phyloP scores from a whole-genome alignment of 495 filamentous ascomycete species.

The Tuber calosporum region DNA sequence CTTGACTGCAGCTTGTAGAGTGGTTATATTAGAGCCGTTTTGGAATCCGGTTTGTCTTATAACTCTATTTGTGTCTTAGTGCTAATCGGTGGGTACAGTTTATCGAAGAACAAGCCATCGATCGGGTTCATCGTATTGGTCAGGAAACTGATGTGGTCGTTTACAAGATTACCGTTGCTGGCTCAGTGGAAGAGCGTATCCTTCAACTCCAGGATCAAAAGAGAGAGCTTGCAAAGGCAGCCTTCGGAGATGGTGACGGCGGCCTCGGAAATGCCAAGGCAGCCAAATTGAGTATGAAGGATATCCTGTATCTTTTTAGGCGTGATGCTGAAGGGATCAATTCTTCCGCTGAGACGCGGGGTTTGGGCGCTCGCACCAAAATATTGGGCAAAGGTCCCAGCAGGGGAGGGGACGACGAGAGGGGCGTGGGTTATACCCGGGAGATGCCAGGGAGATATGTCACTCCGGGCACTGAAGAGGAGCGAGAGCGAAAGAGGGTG shows the following conservation, averaged over 20 bases:
- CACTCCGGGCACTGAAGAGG: constrained; percentile 14
- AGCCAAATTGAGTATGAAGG: constrained; percentile 80
- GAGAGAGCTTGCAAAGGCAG: constrained; percentile 71
- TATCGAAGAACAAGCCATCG: constrained; percentile 96
- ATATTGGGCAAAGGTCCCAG: constrained; percentile 18
- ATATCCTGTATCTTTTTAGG: constrained; percentile 84
- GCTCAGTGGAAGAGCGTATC: constrained; percentile 86
- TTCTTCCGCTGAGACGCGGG: not conserved
- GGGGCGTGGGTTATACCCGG: constrained; percentile 29
- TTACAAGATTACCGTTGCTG: constrained; percentile 79
- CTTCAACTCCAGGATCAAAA: constrained; percentile 88
- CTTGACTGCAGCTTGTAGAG: constrained; percentile 83
- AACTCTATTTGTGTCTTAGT: constrained; percentile 13
- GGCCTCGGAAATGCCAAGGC: constrained; percentile 55
- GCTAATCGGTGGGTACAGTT: constrained; percentile 50
- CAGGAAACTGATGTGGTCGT: constrained; percentile 90
- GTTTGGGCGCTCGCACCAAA: constrained; percentile 31
- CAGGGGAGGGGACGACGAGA: constrained; percentile 21
- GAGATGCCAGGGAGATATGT: constrained; percentile 29
- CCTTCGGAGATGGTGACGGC: constrained; percentile 63
- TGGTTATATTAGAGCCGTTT: constrained; percentile 93
- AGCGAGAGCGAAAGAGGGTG: constrained; percentile 20
- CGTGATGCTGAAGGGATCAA: constrained; percentile 56
- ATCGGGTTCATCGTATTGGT: constrained; percentile 92
- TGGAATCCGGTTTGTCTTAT: constrained; percentile 75